Conservation (phyloP, 75 land plant genomes). For the Picea glauca region DNA sequence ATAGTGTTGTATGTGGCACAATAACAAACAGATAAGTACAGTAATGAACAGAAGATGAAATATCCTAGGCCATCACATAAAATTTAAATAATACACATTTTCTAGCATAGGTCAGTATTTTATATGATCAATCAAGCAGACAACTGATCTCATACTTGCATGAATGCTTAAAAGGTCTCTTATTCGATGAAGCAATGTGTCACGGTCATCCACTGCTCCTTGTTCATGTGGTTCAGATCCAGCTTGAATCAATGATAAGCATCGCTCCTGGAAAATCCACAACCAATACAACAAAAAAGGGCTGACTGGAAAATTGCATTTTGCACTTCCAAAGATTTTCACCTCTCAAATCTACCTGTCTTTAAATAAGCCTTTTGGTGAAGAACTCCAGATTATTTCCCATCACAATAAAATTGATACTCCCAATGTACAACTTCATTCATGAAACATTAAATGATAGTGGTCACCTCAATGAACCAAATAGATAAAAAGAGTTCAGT, state of each 20-base stretch:
- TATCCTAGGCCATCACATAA: neutral
- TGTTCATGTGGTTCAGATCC: slow-evolving; percentile 95
- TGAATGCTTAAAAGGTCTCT: slow-evolving; percentile 88
- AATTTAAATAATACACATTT: neutral
- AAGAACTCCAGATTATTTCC: neutral
- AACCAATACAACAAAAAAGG: neutral
- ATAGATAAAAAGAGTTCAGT: neutral
- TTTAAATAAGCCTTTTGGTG: neutral
- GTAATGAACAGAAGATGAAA: neutral
- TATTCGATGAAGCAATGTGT: slow-evolving; percentile 85
- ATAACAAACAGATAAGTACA: too few species aligned
- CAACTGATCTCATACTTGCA: slow-evolving; percentile 52
- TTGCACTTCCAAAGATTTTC: neutral
- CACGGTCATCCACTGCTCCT: slow-evolving; percentile 98
- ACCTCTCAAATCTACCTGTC: neutral
- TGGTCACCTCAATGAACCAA: neutral
- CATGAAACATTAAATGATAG: neutral
- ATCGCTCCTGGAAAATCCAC: slow-evolving; percentile 54
- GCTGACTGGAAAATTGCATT: neutral
- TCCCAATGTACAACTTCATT: neutral
- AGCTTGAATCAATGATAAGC: slow-evolving; percentile 72
- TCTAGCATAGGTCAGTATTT: neutral
- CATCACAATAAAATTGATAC: neutral
- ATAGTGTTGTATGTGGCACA: too few species aligned
- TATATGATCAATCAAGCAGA: neutral